These are phyloP conservation scores for Arabidopsis arenosa DNA, from an alignment of 345 rosid species.

Conservation along the genomic window DNA sequence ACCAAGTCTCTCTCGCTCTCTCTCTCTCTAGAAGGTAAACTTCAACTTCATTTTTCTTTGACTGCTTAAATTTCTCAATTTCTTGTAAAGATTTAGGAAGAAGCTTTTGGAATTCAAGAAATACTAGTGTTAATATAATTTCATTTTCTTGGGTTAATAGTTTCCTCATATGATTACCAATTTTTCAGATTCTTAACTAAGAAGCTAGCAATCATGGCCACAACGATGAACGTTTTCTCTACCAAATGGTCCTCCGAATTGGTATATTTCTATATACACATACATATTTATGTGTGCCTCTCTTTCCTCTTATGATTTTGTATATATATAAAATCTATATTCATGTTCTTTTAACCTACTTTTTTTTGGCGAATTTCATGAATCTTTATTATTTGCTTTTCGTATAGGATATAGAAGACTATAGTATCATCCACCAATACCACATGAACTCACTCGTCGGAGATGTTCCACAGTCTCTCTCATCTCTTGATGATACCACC, in stretches of 20 bases:
- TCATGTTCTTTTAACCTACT: not conserved
- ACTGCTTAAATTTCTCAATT: slow-evolving; percentile 5
- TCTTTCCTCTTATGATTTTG: not conserved
- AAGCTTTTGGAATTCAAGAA: slow-evolving; percentile 12
- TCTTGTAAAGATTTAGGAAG: not conserved
- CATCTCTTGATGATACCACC: slow-evolving; percentile 20
- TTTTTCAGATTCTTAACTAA: slow-evolving; percentile 23
- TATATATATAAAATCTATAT: not conserved
- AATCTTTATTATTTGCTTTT: not conserved
- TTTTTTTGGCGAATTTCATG: not conserved
- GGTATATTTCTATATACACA: slow-evolving; percentile 19
- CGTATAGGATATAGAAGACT: slow-evolving; percentile 40
- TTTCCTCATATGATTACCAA: slow-evolving; percentile 6
- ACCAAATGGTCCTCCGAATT: slow-evolving; percentile 33
- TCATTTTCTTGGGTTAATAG: slow-evolving; percentile 2
- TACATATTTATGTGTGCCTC: not conserved
- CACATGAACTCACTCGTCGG: slow-evolving; percentile 40
- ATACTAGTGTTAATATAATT: not conserved
- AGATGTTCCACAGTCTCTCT: slow-evolving; percentile 29
- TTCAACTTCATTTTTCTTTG: slow-evolving; percentile 10
- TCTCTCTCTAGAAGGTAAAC: slow-evolving; percentile 27
- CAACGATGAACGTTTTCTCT: slow-evolving; percentile 30
- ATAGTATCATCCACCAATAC: slow-evolving; percentile 36
- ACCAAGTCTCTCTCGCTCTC: slow-evolving; percentile 15
- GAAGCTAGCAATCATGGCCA: slow-evolving; percentile 22